These are phyloP conservation scores for Gentiana dahurica DNA, from an alignment of 257 asterid species.

Conservation along the genomic window DNA sequence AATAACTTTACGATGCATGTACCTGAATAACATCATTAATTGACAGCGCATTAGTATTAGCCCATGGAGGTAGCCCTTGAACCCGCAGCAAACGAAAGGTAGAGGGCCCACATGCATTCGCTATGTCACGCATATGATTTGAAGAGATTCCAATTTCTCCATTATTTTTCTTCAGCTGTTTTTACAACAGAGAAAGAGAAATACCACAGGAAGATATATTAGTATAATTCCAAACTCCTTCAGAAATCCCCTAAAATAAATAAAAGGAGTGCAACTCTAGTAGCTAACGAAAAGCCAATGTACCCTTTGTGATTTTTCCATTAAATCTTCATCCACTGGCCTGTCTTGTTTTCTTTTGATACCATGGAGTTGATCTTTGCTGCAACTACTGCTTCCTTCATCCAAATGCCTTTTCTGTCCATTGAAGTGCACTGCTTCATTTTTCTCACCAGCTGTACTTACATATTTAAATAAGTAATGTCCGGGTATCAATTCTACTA, in stretches of 20 bases:
- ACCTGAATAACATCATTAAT: conserved; percentile 81
- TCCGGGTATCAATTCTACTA: conserved; percentile 85
- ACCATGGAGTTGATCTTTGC: conserved; percentile 21
- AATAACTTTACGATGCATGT: neutral
- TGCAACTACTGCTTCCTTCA: conserved; percentile 28
- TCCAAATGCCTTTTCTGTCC: conserved; percentile 42
- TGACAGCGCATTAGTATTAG: conserved; percentile 87
- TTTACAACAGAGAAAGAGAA: conserved; percentile 16
- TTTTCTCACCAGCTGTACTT: conserved; percentile 16
- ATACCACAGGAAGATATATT: conserved; percentile 4
- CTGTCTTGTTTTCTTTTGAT: conserved; percentile 42
- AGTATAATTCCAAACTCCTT: no score
- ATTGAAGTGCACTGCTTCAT: conserved; percentile 14
- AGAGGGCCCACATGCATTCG: conserved; percentile 39
- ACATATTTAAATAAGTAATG: conserved; percentile 71
- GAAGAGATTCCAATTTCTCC: conserved; percentile 16
- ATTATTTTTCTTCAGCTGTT: conserved; percentile 13
- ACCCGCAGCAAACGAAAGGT: conserved; percentile 71
- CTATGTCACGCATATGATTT: conserved; percentile 39
- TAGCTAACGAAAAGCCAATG: neutral
- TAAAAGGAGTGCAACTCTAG: neutral
- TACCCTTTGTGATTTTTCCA: conserved; percentile 10
- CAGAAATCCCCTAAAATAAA: neutral
- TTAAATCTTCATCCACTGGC: conserved; percentile 28
- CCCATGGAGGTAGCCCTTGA: conserved; percentile 74